Conservation (phyloP, 805 yeast genomes). For the Monosporozyma solicola region DNA sequence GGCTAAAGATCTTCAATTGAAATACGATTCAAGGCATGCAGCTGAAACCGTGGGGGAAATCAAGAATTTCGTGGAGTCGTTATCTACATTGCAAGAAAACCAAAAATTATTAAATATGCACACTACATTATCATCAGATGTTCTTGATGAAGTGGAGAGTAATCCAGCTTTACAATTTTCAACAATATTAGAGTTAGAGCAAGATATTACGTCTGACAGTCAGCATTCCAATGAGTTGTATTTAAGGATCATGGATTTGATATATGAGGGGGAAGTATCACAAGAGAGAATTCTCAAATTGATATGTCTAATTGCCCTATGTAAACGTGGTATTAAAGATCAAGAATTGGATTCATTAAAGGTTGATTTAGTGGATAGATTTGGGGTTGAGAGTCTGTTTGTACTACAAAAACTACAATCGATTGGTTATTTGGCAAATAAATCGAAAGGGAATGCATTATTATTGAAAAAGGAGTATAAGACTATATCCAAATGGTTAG, state of each 20-base stretch:
- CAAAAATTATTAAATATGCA: slow-evolving; percentile 67
- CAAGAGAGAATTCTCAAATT: slow-evolving; percentile 42
- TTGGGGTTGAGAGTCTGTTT: slow-evolving; percentile 42
- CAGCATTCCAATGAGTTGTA: slow-evolving; percentile 27
- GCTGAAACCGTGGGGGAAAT: slow-evolving; percentile 57
- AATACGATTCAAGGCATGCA: slow-evolving; percentile 51
- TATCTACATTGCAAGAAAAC: slow-evolving; percentile 55
- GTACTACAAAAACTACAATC: slow-evolving; percentile 15
- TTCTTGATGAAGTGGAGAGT: slow-evolving; percentile 39
- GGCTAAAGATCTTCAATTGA: slow-evolving; percentile 63
- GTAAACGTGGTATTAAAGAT: slow-evolving; percentile 60
- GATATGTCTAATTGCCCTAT: slow-evolving; percentile 48
- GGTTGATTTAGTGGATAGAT: slow-evolving; percentile 48
- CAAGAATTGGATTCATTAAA: slow-evolving; percentile 50
- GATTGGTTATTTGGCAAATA: slow-evolving; percentile 16
- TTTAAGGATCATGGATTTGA: slow-evolving; percentile 39
- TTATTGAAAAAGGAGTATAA: slow-evolving; percentile 19
- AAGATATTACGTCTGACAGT: slow-evolving; percentile 54
- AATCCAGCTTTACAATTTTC: slow-evolving; percentile 30
- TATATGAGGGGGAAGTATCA: slow-evolving; percentile 36
- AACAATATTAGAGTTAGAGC: slow-evolving; percentile 51
- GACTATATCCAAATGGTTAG: slow-evolving; percentile 17
- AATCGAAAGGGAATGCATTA: slow-evolving; percentile 1
- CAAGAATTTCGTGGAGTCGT: slow-evolving; percentile 58
- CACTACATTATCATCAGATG: slow-evolving; percentile 61